Conservation (phyloP, 345 rosid species). For the Aquilaria malaccensis region DNA sequence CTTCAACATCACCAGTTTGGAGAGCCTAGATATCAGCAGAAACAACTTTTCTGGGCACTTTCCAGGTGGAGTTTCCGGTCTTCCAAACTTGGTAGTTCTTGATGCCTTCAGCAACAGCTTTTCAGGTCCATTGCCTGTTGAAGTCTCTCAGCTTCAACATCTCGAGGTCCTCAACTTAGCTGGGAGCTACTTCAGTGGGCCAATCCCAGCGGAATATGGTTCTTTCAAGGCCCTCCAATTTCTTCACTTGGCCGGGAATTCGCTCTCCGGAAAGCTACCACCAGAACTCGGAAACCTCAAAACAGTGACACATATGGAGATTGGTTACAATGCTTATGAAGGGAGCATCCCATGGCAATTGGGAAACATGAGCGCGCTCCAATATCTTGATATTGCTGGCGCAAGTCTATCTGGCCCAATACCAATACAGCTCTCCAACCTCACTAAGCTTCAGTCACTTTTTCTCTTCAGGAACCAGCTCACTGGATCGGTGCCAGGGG, state of each 20-base stretch:
- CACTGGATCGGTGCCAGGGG: conserved; percentile 58
- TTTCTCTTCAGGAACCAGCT: conserved; percentile 83
- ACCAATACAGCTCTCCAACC: conserved; percentile 64
- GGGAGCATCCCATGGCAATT: conserved; percentile 75
- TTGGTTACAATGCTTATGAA: conserved; percentile 76
- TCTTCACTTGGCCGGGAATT: conserved; percentile 81
- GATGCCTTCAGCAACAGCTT: conserved; percentile 92
- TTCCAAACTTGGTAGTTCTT: conserved; percentile 42
- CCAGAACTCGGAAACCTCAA: conserved; percentile 60
- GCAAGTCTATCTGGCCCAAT: conserved; percentile 74
- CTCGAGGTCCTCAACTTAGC: conserved; percentile 77
- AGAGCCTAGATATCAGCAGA: conserved; percentile 70
- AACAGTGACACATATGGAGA: conserved; percentile 82
- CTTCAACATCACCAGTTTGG: conserved; percentile 43
- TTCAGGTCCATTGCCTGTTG: conserved; percentile 63
- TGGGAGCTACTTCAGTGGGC: conserved; percentile 84
- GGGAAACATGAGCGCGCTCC: conserved; percentile 71
- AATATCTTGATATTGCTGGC: conserved; percentile 82
- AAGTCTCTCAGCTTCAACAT: conserved; percentile 41
- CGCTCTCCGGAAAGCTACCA: conserved; percentile 55
- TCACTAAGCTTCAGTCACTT: conserved; percentile 73
- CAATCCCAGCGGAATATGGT: conserved; percentile 71
- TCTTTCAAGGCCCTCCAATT: conserved; percentile 62
- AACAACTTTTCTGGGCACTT: conserved; percentile 79
- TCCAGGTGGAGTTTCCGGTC: conserved; percentile 43